Evolutionary conservation across 805 yeast species (phyloP), one percentile per base, ranked within the genome.

Genomic region (Wickerhamiella hasegawae): DNA sequence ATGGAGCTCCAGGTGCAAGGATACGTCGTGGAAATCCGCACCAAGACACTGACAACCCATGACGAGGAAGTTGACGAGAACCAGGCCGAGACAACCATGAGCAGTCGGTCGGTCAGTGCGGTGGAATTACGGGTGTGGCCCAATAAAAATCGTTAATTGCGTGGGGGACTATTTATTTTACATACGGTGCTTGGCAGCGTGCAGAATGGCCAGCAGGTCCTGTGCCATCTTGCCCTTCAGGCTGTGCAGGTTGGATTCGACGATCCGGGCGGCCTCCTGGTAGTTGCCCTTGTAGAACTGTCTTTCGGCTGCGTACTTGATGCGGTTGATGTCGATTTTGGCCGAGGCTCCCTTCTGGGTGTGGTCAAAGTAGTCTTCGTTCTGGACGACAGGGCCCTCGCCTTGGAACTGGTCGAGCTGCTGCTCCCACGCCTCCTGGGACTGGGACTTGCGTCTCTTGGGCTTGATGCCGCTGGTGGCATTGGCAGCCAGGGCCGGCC

Each of bases 391-490:
- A 0, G 93, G 90, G 0, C 92, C 92, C 1, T 59, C 49, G 0
- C 45, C 32, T 42, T 54, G 55, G 48, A 71, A 82, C 46, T 65
- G 68, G 3, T 42, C 41, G 40, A 59, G 57, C 52, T 83, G 87
- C 6, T 40, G 48, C 23, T 49, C 55, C 43, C 58, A 83, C 38
- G 69, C 78, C 36, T 74, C 85, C 28, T 71, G 73, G 0, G 76
- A 48, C 49, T 83, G 95, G 0, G 73, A 75, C 46, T 78, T 81
- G 28, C 94, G 65, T 18, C 63, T 52, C 37, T 63, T 66, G 3
- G 52, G 48, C 37, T 62, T 36, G 15, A 23, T 22, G 5, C 6
- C 23, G 31, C 31, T 5, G n/a, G n/a, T n/a, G n/a, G n/a, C n/a
- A n/a, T 22, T 22, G 25, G 25, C 11, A 12, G 9, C 9, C 11